Evolutionary conservation across 108 stramenopile species (phyloP), one percentile per base, ranked within the genome.

Genomic region (Pseudonitzschia multistriata): DNA sequence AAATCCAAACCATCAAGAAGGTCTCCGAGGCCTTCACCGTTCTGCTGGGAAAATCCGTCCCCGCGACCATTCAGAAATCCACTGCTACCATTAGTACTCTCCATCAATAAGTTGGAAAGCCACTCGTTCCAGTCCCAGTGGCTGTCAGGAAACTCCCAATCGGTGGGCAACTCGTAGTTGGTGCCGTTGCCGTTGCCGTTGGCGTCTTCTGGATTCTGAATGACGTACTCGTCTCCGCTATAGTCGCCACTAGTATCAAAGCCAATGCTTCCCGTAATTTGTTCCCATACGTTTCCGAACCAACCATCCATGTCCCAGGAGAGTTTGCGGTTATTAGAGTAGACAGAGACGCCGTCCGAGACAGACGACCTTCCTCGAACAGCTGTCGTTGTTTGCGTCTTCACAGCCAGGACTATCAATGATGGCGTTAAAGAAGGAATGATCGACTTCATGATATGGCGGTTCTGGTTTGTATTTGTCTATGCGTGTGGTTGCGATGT

Each of bases 101-200:
- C 27, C 31, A 13, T 29, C 47, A 48, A 48, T 48, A 48, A 17
- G 19, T 48, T 55, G 39, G 33, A 22, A 47, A 28, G 14, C 72
- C 72, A 73, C 39, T 49, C 48, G 25, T 66, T 56, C 17, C 55
- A n/a, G 35, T 66, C 53, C 3, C 49, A 55, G 30, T 66, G 48
- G 47, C 19, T 19, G 19, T 47, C 47, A 14, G 17, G 19, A 47
- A 14, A 14, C 19, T 47, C 47, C 14, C 19, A 14, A 47, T 47
- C 47, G 47, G 14, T 19, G 19, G 17, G 17, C 14, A 47, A 47
- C 14, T 1, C 0, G 0, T 19, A 17, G 14, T 19, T 19, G 14
- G 0, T 19, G 0, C 47, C 47, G 19, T 19, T 19, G 47, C 45
- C 19, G 45, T 47, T 17, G 19, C 19, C 53, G 39, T 50, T 31